A percentile compares a stretch with the other conserved stretches of the same genome.
These are phyloP conservation scores for Phyllostachys edulis DNA, from an alignment of 176 grass and related monocot species.

Conservation along the genomic window DNA sequence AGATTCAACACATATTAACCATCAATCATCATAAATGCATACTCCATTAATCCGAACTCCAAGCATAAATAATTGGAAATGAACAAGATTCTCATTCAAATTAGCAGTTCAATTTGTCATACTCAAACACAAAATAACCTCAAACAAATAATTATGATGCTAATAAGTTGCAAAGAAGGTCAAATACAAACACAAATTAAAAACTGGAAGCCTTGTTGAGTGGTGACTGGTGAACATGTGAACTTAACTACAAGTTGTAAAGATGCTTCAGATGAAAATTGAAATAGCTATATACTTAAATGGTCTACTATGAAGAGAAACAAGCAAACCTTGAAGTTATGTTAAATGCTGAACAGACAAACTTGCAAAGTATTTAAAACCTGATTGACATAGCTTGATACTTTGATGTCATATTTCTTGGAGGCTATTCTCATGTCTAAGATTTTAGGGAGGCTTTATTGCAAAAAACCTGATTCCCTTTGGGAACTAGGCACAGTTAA, in stretches of 20 bases:
- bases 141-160: background rate
- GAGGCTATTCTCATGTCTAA: background rate
- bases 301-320: background rate
- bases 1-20: slow-evolving; percentile 7
- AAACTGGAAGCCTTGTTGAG: background rate
- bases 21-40: background rate
- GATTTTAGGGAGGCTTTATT: background rate
- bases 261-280: slow-evolving; percentile 12
- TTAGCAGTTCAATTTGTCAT: background rate
- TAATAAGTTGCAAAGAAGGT: background rate
- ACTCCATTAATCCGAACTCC: background rate
- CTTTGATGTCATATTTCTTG: background rate
- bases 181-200: background rate
- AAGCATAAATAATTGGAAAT: background rate
- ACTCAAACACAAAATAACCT: background rate
- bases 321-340: background rate
- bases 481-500: background rate
- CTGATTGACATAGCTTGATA: background rate
- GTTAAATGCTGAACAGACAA: background rate
- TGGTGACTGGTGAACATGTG: background rate
- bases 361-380: background rate
- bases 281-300: background rate
- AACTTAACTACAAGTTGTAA: background rate
- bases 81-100: background rate
- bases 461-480: background rate